A percentile compares a stretch with the other conserved stretches of the same genome.
Conservation (phyloP, 768 basidiomycete species). For the Tremella fuciformis region DNA sequence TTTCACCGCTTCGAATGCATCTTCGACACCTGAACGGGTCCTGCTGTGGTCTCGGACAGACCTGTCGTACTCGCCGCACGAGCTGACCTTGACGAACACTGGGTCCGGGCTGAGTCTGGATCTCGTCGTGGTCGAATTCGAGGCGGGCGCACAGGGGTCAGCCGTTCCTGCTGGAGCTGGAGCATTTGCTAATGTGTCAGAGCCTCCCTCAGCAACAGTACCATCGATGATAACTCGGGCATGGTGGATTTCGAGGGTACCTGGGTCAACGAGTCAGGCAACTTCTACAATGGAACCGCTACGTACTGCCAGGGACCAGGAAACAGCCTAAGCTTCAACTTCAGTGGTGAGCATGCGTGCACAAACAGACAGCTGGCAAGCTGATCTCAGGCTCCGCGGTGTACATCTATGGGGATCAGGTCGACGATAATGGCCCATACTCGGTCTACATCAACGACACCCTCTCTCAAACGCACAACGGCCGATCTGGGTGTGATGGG, state of each 20-base stretch:
- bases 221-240: constrained; percentile 39
- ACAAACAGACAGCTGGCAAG: not conserved
- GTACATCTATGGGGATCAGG: constrained; percentile 51
- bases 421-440: constrained; percentile 51
- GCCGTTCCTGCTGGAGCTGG: constrained; percentile 5
- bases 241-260: constrained; percentile 36
- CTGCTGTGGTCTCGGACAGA: constrained; percentile 25
- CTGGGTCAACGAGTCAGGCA: constrained; percentile 44
- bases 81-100: constrained; percentile 31
- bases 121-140: constrained; percentile 30
- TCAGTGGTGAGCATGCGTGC: constrained; percentile 25
- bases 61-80: constrained; percentile 31
- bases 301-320: constrained; percentile 43
- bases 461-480: constrained; percentile 1
- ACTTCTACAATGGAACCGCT: constrained; percentile 42
- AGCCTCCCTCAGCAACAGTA: constrained; percentile 38
- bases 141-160: constrained; percentile 40
- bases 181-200: constrained; percentile 15
- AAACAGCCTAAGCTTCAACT: constrained; percentile 33
- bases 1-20: constrained; percentile 11
- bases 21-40: constrained; percentile 12
- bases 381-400: constrained; percentile 39
- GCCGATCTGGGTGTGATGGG: constrained; percentile 12
- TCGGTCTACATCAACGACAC: constrained; percentile 42
- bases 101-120: constrained; percentile 42